Evolutionary conservation across 1,284 basidiomycete genomes (phyloP), one percentile per base, ranked within the genome.

Genomic region (Inonotus hispidus): DNA sequence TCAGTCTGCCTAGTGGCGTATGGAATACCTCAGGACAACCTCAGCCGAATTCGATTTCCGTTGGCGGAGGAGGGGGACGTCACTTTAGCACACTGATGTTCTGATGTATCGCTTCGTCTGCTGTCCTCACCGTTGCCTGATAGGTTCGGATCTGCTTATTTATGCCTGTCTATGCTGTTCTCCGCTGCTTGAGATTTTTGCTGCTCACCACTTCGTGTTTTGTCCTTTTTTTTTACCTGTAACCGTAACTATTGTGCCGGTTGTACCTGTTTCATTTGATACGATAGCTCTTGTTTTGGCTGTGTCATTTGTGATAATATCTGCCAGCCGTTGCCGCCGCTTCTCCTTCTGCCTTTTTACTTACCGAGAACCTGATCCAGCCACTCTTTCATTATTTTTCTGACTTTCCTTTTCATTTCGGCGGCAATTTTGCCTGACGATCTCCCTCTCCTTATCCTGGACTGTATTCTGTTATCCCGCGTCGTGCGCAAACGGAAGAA

Each of bases 31-130:
- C 53, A 35, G 27, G 35, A 29, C 56, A 39, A 21, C 47, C 37
- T n/a, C 58, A 39, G 21, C 45, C 27, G 13, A 27, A 13, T 14
- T 10, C 19, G 8, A 49, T 53, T 29, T 53, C 37, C 8, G 41
- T 41, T 8, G 46, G 53, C 11, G 52, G 52, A n/a, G 50, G 50
- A 52, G 59, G 53, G 11, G 54, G 53, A 16, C 23, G 53, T 16
- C 59, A 60, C 29, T 16, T 53, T 19, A 53, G 45, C 53, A 52
- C 53, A 13, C 43, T 55, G 23, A 56, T 55, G 53, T 49, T 60
- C 29, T 60, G 41, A 60, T 2, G 14, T 49, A 19, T 5, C 45
- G 13, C 13, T 47, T 14, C 14, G 3, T 4, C 16, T 47, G 52
- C 54, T 21, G 52, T 16, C 37, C 37, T n/a, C 29, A n/a, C 2